Evolutionary conservation across 2,329 filamentous ascomycete species (phyloP), one percentile per base, ranked within the genome.

Genomic region (Eutypa lata): DNA sequence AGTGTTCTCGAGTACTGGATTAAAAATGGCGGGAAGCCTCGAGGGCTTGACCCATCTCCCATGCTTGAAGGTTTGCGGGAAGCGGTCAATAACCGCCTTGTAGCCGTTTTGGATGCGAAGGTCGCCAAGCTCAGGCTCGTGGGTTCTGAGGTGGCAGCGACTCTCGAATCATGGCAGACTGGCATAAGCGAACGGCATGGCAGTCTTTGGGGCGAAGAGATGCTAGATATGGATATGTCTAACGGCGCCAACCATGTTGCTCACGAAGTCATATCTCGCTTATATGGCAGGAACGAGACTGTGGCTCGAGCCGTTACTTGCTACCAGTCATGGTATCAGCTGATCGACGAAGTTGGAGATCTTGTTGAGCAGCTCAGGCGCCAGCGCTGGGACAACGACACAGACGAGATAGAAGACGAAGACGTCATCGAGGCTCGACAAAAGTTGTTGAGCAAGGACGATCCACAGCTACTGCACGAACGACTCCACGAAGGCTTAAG

Each of bases 1-100:
- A 80, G 81, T 38, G 78, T 91, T 7, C 71, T 95, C 46, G 83
- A 88, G 60, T 80, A 88, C 11, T 94, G 91, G 88, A 86, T 95
- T 51, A 77, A 83, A 19, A 83, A 88, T 50, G 83, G 85, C 21
- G 80, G 81, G 37, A 81, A 82, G 50, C 81, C 81, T 59, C 76
- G 81, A 62, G 86, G 87, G 35, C 78, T 92, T 64, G 80, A 92
- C 67, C 80, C 86, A 2, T 79, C 81, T 4, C 77, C 84, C 46
- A 81, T 94, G 62, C 80, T 92, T 10, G 79, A 89, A 60, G 78
- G 82, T 11, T 73, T 96, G 44, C 82, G 90, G 26, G 76, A 80
- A 35, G 79, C 82, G 3, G 81, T 95, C 68, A 91, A 91, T 63
- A 73, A 76, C 31, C 86, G 86, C 49, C 77, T 94, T 55, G 76